Evolutionary conservation across 306 rosid genomes (phyloP).

Genomic region (Prunus mume): DNA sequence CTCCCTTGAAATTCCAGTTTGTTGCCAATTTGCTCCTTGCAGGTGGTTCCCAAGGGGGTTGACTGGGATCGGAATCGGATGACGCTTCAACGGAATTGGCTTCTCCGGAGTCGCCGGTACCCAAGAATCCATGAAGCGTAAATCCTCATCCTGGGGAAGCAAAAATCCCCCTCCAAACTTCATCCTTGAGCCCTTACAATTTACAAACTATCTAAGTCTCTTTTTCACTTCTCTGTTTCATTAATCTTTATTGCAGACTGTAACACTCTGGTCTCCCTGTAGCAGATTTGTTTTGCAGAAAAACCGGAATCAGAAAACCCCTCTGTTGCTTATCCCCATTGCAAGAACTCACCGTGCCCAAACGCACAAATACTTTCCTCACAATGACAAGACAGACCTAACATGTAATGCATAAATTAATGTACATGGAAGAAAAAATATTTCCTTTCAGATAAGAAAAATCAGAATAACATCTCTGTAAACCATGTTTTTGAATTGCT

Average conservation of each 20-base stretch:
- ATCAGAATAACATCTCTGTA: neutral
- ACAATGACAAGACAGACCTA: neutral
- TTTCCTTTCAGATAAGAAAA: neutral
- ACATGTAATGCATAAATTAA: constrained; percentile 2
- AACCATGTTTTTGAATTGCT: constrained; percentile 35
- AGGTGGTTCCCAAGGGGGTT: constrained; percentile 31
- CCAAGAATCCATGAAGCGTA: constrained; percentile 40
- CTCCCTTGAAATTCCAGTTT: constrained; percentile 26
- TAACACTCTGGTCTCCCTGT: neutral
- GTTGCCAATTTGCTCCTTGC: constrained; percentile 30
- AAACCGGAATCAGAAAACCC: neutral
- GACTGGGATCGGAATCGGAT: constrained; percentile 7
- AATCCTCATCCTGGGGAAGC: constrained; percentile 27
- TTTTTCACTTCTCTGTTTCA: neutral
- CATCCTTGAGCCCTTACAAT: constrained; percentile 35
- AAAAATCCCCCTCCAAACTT: constrained; percentile 37
- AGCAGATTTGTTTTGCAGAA: neutral
- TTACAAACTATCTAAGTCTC: constrained; percentile 7
- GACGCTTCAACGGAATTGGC: constrained; percentile 30
- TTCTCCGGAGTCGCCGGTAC: constrained; percentile 54
- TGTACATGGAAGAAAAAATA: neutral
- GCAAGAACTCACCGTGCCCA: neutral
- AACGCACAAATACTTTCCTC: neutral
- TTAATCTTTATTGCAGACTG: neutral
- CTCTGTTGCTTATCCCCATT: constrained; percentile 8